phyloP scores from a whole-genome alignment of 768 basidiomycete genomes.

The Rhodotorula kratochvilovae region DNA sequence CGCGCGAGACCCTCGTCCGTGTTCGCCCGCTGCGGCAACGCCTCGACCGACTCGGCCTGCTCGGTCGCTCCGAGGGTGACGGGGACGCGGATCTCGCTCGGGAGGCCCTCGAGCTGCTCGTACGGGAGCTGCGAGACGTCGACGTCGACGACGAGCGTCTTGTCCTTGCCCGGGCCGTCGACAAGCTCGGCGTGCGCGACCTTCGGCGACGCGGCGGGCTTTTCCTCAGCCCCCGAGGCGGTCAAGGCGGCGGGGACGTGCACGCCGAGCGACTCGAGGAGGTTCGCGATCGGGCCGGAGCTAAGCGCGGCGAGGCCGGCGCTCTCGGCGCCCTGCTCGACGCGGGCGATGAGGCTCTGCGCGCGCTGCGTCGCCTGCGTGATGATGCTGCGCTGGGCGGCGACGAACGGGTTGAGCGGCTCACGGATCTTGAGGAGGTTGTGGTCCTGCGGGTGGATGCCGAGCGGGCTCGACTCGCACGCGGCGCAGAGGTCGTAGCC shows the following conservation, averaged over 20 bases:
- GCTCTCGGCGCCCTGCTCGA: not conserved
- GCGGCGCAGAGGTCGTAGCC: conserved; percentile 67
- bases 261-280: conserved; percentile 19
- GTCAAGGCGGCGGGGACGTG: not conserved
- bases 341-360: not conserved
- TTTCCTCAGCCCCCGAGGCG: not conserved
- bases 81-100: conserved; percentile 8
- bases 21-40: not conserved
- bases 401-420: not conserved
- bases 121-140: not conserved
- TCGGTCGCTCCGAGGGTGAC: not conserved
- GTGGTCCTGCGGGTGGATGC: conserved; percentile 67
- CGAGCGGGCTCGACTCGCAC: conserved; percentile 76
- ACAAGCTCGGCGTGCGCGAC: not conserved
- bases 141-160: conserved; percentile 18
- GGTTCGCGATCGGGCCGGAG: conserved; percentile 3
- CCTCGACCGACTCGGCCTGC: not conserved
- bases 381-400: not conserved
- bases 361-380: not conserved
- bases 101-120: not conserved
- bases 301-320: not conserved
- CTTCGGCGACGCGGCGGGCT: not conserved
- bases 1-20: too few relatives aligned
- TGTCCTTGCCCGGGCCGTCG: not conserved
- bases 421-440: conserved; percentile 64